Base-by-base conservation (phyloP, 1,284 basidiomycete genomes). In the Chalciporus sp. region DNA sequence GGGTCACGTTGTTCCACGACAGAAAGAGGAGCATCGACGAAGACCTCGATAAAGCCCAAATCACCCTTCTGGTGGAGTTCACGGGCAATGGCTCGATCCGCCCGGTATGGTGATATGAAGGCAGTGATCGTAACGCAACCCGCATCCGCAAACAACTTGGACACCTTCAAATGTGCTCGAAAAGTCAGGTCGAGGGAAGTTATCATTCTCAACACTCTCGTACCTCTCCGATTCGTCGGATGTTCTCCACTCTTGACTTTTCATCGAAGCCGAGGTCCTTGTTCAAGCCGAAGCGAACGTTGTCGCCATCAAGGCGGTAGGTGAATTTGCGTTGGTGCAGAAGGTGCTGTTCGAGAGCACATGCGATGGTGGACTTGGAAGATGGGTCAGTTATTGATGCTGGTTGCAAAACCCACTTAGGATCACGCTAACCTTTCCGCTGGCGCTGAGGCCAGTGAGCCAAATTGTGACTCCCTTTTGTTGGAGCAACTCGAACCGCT, bases 201-300 rank as follows among this genome's bases (percentile, higher is more conserved):
- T 39, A 43, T 39, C 46, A 39, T 39, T 26, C 5, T 29, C 41
- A 31, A 20, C 42, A 39, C 14, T 27, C 33, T 56, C 75, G 52
- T 63, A 92, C 95, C 84, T 99, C 97, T 60, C 95, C 94, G 60
- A 99, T 98, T 52, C 96, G 82, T 51, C 96, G 88, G 68, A 99
- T 98, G 74, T 99, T 99, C 76, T 99, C 96, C 61, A 94, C 92
- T 52, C 96, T 84, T 48, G 95, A 95, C 68, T 88, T 88, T 67
- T 95, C 95, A 64, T 95, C 92, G 69, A 99, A 99, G 1, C 96
- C 95, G 47, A 99, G 86, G 69, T 99, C 96, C 77, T 94, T 98
- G 83, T 99, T 99, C 46, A 99, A 78, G 9, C 97, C 97, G 67
- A 98, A 96, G 53, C 96, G 86, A 58, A 99, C 81, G 74, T 99